Evolutionary conservation across 345 rosid species (phyloP).

Genomic region (Rhodamnia rubescens): DNA sequence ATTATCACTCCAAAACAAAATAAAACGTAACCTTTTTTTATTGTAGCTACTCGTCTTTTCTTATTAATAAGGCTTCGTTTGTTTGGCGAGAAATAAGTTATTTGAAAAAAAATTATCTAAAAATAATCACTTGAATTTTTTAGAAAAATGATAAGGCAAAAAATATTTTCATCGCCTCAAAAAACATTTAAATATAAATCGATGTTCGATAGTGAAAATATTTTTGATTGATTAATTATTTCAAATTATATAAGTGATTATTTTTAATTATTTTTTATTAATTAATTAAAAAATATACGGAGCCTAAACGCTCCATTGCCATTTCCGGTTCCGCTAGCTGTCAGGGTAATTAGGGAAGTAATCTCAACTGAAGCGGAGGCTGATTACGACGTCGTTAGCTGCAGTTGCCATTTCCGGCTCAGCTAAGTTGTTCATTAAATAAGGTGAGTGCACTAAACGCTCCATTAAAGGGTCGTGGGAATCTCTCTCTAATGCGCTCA

Average conservation of each 20-base stretch:
- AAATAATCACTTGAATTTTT: fast-evolving
- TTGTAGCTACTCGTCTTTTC: not conserved
- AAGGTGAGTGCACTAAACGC: not conserved
- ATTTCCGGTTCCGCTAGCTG: no score
- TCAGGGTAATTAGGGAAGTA: not conserved
- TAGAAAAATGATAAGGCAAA: not conserved
- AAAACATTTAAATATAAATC: not conserved
- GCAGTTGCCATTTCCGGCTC: not conserved
- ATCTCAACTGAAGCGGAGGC: not conserved
- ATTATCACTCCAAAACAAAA: not conserved
- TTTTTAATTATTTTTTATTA: not conserved
- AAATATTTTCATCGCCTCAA: fast-evolving
- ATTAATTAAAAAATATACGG: not conserved
- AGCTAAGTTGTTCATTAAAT: not conserved
- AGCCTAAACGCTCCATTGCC: no score
- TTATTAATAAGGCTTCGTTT: not conserved
- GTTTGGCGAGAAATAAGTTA: fast-evolving
- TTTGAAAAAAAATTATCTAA: fast-evolving
- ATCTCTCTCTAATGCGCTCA: not conserved
- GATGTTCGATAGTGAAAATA: not conserved
- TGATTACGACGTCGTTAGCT: not conserved
- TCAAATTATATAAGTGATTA: not conserved
- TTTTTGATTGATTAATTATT: not conserved
- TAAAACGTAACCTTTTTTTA: not conserved
- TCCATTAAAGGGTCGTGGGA: slow-evolving; percentile 1